phyloP scores from a whole-genome alignment of 768 basidiomycete genomes.

The Russula dissimulans region DNA sequence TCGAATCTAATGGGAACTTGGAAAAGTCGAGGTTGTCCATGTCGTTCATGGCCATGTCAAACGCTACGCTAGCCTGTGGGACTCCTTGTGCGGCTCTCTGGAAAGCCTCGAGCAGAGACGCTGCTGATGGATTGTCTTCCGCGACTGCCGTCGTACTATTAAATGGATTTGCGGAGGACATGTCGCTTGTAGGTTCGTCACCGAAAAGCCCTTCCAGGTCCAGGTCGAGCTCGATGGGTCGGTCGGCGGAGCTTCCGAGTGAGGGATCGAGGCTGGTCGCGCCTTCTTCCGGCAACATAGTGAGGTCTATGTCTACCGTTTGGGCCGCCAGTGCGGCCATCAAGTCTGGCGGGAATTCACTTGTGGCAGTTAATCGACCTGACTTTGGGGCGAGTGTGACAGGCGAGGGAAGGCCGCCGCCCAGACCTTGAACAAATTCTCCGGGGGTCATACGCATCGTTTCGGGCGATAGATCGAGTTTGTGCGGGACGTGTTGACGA shows the following conservation, averaged over 20 bases:
- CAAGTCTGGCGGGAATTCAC: conserved; percentile 46
- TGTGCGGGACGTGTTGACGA: conserved; percentile 58
- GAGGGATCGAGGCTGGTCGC: conserved; percentile 29
- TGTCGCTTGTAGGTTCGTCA: conserved; percentile 28
- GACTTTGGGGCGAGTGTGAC: conserved; percentile 78
- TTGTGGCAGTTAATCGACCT: conserved; percentile 40
- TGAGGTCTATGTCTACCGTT: conserved; percentile 51
- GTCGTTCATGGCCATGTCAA: conserved; percentile 34
- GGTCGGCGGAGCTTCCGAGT: conserved; percentile 61
- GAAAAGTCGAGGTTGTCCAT: conserved; percentile 3
- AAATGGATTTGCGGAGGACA: conserved; percentile 21
- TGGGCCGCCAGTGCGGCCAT: conserved; percentile 43
- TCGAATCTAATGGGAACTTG: conserved; percentile 4
- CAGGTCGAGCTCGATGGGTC: conserved; percentile 73
- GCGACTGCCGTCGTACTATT: conserved; percentile 7
- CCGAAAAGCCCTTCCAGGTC: conserved; percentile 51
- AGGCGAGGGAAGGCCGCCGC: conserved; percentile 61
- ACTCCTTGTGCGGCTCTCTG: neutral
- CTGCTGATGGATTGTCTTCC: conserved; percentile 20
- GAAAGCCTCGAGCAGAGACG: conserved; percentile 13
- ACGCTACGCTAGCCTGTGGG: conserved; percentile 24
- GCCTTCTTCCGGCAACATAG: conserved; percentile 22
- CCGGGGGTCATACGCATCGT: conserved; percentile 57
- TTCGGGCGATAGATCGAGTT: conserved; percentile 72
- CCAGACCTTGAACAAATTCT: conserved; percentile 47